Evolutionary conservation across 2,329 filamentous ascomycete genomes (phyloP), one percentile per base, ranked within the genome.

Genomic region (Ophiostoma fasciatum): DNA sequence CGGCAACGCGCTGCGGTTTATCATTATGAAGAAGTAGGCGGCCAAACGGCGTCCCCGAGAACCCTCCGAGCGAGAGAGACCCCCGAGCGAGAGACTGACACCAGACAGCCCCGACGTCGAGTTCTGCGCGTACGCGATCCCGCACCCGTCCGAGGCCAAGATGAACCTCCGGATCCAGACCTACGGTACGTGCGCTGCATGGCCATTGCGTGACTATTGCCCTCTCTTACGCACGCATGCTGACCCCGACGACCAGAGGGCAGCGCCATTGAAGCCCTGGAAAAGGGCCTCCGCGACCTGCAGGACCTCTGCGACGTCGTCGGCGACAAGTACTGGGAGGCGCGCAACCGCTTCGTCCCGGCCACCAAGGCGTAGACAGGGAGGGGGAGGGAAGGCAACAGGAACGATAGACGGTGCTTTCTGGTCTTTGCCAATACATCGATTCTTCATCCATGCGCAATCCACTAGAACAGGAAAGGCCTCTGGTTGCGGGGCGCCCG

Each of bases 101-200:
- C 13, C 12, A 19, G 23, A 17, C 45, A 96, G 88, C 57, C 88
- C 90, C 21, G 76, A 90, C 45, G 90, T 98, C 41, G 90, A 98
- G 57, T 94, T 98, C 61, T 96, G 90, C 59, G 90, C 88, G 42
- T 98, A 98, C 59, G 83, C 88, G 7, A 96, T 98, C 42, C 90
- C 90, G 21, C 90, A 98, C 60, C 90, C 90, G 34, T 93, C 87
- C 27, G 90, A 98, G 59, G 65, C 78, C 28, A 90, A 93, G 61
- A 94, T 98, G 88, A 94, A 96, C 53, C 65, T 98, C 43, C 75
- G 90, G 50, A 96, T 98, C 44, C 90, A 98, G 60, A 98, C 88
- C 46, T 96, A 90, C 51, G 82, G 88, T 94, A 63, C 17, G 4
- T 20, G 11, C 11, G 9, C 3, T 12, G 3, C 12, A 20, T 29